These are phyloP conservation scores for Leptographium lundbergii DNA, from an alignment of 2,329 filamentous ascomycete species.

Conservation along the genomic window DNA sequence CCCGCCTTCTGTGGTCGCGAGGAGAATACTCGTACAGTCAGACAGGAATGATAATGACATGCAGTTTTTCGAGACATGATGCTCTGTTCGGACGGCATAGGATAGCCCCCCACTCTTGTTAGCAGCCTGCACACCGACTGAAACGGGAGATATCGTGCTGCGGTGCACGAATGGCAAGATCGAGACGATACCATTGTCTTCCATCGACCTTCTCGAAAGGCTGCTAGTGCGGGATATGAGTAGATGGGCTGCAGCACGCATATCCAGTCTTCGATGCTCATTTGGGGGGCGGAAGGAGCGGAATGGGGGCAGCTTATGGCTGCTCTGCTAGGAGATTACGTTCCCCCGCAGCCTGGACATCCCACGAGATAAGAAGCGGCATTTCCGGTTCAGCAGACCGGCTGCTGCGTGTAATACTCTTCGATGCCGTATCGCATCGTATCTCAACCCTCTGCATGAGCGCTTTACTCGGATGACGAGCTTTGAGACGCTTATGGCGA, in stretches of 20 bases:
- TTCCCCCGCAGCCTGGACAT: background rate
- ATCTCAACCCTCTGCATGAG: no score
- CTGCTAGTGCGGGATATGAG: background rate
- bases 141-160: background rate
- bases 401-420: background rate
- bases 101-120: no score
- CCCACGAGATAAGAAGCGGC: slow-evolving; percentile 1
- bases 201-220: slow-evolving; percentile 9
- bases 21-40: no score
- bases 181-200: background rate
- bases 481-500: no score
- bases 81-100: no score
- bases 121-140: background rate
- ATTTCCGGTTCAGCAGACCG: background rate
- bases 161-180: no score
- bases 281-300: no score
- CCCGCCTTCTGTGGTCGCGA: background rate
- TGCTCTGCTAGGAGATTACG: background rate
- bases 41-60: no score
- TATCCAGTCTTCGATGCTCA: no score
- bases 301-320: background rate
- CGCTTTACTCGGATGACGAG: no score
- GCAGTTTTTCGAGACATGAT: no score
- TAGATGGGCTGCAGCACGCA: background rate
- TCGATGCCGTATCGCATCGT: no score